Percentiles rank a stretch among this genome's conserved stretches.
These are phyloP conservation scores for Beauveria caledonica DNA, from an alignment of 2,329 filamentous ascomycete species.

Conservation along the genomic window DNA sequence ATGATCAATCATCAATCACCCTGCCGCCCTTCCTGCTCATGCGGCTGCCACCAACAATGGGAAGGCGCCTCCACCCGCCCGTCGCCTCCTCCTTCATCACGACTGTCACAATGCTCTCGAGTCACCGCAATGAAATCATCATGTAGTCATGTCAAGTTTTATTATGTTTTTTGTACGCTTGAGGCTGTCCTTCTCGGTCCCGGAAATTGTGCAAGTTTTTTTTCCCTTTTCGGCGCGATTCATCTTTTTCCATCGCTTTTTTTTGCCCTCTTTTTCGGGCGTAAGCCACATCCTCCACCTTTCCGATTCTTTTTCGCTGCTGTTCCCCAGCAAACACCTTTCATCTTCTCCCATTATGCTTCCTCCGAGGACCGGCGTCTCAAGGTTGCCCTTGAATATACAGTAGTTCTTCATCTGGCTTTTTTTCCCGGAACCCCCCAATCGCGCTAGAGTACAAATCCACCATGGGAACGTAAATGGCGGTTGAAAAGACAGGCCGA, in stretches of 20 bases:
- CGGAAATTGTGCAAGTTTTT: neutral
- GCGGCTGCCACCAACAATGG: neutral
- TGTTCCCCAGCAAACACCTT: neutral
- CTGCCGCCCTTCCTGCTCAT: neutral
- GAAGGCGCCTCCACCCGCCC: neutral
- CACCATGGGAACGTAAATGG: slow-evolving; percentile 10
- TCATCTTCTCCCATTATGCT: slow-evolving; percentile 1
- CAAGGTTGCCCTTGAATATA: neutral
- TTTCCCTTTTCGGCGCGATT: neutral
- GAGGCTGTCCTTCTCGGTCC: slow-evolving; percentile 8
- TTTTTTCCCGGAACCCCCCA: neutral
- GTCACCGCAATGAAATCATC: neutral
- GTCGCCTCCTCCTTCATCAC: neutral
- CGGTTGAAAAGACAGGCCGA: slow-evolving; percentile 2
- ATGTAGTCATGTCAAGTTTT: slow-evolving; percentile 1
- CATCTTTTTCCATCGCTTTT: neutral
- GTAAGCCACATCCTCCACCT: neutral
- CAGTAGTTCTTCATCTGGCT: slow-evolving; percentile 4
- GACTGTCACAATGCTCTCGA: neutral
- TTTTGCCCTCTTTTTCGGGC: neutral
- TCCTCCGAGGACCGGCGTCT: slow-evolving; percentile 5
- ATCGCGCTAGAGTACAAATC: slow-evolving; percentile 9
- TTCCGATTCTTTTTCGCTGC: slow-evolving; percentile 1
- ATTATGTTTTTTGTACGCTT: slow-evolving; percentile 9
- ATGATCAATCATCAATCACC: neutral